Evolutionary conservation across 257 asterid genomes (phyloP), one percentile per base, ranked within the genome.

Genomic region (Hygrophila difformis): DNA sequence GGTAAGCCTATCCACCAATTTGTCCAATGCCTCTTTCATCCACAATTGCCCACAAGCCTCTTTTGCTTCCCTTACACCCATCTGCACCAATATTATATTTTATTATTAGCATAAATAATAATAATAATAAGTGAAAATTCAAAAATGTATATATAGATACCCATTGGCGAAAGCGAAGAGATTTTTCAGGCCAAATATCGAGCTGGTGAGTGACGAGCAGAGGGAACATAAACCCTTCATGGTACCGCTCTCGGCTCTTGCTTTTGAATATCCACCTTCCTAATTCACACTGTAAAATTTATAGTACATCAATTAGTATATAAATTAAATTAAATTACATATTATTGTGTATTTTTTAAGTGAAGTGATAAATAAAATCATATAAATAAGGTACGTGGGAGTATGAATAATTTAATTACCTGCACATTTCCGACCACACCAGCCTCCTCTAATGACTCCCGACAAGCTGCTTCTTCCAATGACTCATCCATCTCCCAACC

Each of bases 401-500:
- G n/a, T n/a, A n/a, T n/a, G n/a, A n/a, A n/a, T n/a, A n/a, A n/a
- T n/a, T n/a, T n/a, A 53, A 31, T 34, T 29, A 79, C 94, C 87
- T 79, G 78, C 15, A 83, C 66, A 49, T 67, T 65, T 20, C 94
- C 94, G 31, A 79, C 59, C 53, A 83, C 94, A 9, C 94, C 94
- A 41, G 94, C 94, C 64, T 83, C 94, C 68, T 83, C 94, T 0
- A 77, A 59, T 0, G 94, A 65, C 59, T 83, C 94, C 1, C 94
- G 92, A 53, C 70, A 64, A 51, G 87, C 94, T 4, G 92, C 94
- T 72, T 74, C 92, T 65, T 71, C 75, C 1, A 70, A 68, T 3
- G 87, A 76, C 60, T 83, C 94, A 57, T 83, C 94, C 19, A 53
- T 55, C 39, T 83, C 94, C 94, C 94, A 83, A 36, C 94, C 93